Evolutionary conservation across 1,139 yeast genomes (phyloP).

Genomic region (Sporopachydermia cereana): DNA sequence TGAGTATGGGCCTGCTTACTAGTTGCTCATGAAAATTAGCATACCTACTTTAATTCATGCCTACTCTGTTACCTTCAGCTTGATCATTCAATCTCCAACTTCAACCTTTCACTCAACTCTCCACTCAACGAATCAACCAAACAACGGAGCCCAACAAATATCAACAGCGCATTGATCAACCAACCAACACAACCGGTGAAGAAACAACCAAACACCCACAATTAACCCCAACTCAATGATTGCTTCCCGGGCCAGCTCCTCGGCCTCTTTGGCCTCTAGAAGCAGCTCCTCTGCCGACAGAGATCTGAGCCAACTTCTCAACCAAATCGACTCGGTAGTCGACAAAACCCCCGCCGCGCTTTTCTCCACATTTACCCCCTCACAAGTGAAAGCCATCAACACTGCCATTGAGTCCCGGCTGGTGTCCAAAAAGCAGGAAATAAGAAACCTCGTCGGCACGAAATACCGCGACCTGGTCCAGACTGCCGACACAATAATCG

Average conservation of each 20-base stretch:
- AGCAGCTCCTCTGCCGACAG: background rate
- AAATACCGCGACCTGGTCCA: conserved; percentile 56
- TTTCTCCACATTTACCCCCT: background rate
- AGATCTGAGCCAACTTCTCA: background rate
- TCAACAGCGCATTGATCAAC: too few species aligned
- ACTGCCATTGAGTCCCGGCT: background rate
- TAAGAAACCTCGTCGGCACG: conserved; percentile 48
- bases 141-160: too few species aligned
- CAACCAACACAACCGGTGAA: too few species aligned
- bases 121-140: too few species aligned
- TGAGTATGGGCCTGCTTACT: too few species aligned
- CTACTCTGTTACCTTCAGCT: too few species aligned
- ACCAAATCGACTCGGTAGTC: background rate
- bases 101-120: too few species aligned
- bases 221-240: too few species aligned
- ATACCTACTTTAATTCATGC: too few species aligned
- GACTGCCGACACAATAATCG: conserved; percentile 57
- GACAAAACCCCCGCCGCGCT: background rate
- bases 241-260: background rate
- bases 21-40: too few species aligned
- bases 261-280: background rate
- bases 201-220: too few species aligned
- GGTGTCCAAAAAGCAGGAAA: conserved; percentile 27
- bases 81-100: too few species aligned
- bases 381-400: background rate